These are phyloP conservation scores for Akanthomyces muscarius DNA, from an alignment of 2,329 filamentous ascomycete genomes.

Conservation along the genomic window DNA sequence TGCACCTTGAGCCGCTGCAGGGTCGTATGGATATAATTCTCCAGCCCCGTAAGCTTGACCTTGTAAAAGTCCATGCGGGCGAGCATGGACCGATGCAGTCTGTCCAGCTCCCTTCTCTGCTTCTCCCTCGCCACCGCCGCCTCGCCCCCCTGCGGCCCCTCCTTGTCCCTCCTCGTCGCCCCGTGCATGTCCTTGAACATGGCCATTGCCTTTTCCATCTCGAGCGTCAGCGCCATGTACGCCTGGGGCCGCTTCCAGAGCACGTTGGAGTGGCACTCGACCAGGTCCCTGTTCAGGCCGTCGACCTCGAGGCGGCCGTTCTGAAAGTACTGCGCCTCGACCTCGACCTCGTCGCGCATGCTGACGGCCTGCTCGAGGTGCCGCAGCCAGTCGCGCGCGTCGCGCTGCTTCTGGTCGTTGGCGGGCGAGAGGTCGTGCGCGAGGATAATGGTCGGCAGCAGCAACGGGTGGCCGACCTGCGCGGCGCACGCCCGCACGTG, in stretches of 20 bases:
- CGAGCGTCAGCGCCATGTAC: slow-evolving; percentile 50
- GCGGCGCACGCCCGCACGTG: slow-evolving; percentile 47
- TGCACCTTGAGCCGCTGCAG: slow-evolving; percentile 59
- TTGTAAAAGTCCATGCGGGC: slow-evolving; percentile 56
- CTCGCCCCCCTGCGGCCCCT: slow-evolving; percentile 15
- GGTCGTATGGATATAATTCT: slow-evolving; percentile 60
- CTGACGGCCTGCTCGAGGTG: slow-evolving; percentile 58
- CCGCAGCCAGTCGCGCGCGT: slow-evolving; percentile 59
- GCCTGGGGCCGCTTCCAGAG: slow-evolving; percentile 61
- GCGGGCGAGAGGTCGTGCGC: slow-evolving; percentile 52
- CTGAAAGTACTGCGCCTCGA: slow-evolving; percentile 52
- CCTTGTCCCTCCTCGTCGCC: slow-evolving; percentile 20
- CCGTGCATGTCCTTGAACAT: slow-evolving; percentile 35
- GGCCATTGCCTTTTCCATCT: slow-evolving; percentile 46
- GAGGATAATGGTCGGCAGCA: slow-evolving; percentile 56
- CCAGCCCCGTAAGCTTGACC: slow-evolving; percentile 57
- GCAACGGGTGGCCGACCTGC: slow-evolving; percentile 54
- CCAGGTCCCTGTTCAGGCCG: slow-evolving; percentile 56
- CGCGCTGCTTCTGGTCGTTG: slow-evolving; percentile 59
- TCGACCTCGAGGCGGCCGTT: slow-evolving; percentile 53
- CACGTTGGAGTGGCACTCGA: slow-evolving; percentile 60
- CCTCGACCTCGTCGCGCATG: slow-evolving; percentile 56
- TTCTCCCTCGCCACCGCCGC: slow-evolving; percentile 23
- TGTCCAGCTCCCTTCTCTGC: slow-evolving; percentile 34
- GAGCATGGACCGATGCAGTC: slow-evolving; percentile 49